phyloP scores from a whole-genome alignment of 441 rosid species.

The Populus trichocarpa region DNA sequence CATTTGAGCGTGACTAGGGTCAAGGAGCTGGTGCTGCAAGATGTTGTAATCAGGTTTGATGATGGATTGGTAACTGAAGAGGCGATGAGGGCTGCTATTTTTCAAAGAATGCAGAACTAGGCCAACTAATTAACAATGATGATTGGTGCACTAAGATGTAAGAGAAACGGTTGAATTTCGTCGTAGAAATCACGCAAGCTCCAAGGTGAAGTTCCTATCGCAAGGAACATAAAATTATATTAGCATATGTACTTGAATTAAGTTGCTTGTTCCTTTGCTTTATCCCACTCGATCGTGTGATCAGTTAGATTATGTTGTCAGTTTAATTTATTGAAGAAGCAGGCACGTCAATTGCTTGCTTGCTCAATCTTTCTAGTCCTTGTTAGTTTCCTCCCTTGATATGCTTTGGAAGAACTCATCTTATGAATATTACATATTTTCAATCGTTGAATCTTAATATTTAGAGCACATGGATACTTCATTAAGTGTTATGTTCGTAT shows the following conservation, averaged over 20 bases:
- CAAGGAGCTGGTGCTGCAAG: constrained; percentile 35
- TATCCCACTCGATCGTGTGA: background rate
- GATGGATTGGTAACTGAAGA: constrained; percentile 30
- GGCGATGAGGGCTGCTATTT: constrained; percentile 25
- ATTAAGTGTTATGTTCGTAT: background rate
- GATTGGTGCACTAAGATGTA: background rate
- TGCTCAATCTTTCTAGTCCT: background rate
- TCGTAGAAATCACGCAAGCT: background rate
- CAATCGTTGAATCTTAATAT: background rate
- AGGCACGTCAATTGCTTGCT: background rate
- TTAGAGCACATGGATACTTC: background rate
- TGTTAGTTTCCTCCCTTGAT: background rate
- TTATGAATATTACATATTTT: background rate
- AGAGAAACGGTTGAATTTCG: background rate
- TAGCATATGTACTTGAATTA: background rate
- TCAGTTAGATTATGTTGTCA: background rate
- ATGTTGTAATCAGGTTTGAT: constrained; percentile 39
- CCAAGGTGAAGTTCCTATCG: background rate
- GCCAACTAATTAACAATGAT: background rate
- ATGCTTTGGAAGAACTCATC: background rate
- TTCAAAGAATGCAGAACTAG: constrained; percentile 22
- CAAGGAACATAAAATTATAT: background rate
- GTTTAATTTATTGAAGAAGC: background rate
- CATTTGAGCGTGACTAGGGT: constrained; percentile 43
- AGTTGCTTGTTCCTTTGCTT: background rate